A percentile compares a stretch with the other conserved stretches of the same genome.
Evolutionary conservation across 805 yeast genomes (phyloP).

Genomic region (Candida insectorum): DNA sequence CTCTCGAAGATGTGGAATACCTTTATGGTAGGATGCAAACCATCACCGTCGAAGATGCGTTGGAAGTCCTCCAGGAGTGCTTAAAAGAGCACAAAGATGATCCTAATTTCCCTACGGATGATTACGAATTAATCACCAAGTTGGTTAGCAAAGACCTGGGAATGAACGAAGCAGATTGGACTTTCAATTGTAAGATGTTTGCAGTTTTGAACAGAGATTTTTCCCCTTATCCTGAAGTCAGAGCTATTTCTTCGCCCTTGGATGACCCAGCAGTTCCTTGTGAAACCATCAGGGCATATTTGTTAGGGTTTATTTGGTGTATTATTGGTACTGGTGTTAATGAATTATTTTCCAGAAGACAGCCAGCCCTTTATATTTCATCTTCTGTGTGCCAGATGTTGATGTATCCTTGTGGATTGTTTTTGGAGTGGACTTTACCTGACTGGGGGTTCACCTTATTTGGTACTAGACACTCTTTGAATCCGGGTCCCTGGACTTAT

Average conservation of each 20-base stretch:
- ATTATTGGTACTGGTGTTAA: constrained; percentile 53
- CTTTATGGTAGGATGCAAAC: constrained; percentile 25
- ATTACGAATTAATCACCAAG: constrained; percentile 20
- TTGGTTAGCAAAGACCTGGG: constrained; percentile 5
- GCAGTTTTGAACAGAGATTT: constrained; percentile 40
- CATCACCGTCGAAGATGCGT: constrained; percentile 17
- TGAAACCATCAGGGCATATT: constrained; percentile 55
- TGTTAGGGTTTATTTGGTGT: constrained; percentile 49
- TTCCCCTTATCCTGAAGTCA: constrained; percentile 63
- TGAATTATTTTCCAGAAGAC: constrained; percentile 53
- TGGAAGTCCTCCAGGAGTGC: constrained; percentile 23
- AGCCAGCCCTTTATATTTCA: constrained; percentile 44
- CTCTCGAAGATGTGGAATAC: constrained; percentile 22
- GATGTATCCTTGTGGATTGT: constrained; percentile 41
- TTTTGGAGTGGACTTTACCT: constrained; percentile 40
- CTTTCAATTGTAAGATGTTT: constrained; percentile 32
- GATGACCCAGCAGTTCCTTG: constrained; percentile 49
- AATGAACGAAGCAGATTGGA: constrained; percentile 19
- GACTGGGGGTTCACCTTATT: constrained; percentile 24
- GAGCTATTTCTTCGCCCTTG: constrained; percentile 57
- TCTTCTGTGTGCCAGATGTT: constrained; percentile 45
- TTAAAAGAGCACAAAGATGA: constrained; percentile 27
- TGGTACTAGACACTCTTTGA: constrained; percentile 26
- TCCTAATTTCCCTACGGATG: constrained; percentile 28
- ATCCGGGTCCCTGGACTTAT: constrained; percentile 52